Evolutionary conservation across 495 filamentous ascomycete genomes (phyloP), one percentile per base, ranked within the genome.

Genomic region (Penicillium flavigenum): DNA sequence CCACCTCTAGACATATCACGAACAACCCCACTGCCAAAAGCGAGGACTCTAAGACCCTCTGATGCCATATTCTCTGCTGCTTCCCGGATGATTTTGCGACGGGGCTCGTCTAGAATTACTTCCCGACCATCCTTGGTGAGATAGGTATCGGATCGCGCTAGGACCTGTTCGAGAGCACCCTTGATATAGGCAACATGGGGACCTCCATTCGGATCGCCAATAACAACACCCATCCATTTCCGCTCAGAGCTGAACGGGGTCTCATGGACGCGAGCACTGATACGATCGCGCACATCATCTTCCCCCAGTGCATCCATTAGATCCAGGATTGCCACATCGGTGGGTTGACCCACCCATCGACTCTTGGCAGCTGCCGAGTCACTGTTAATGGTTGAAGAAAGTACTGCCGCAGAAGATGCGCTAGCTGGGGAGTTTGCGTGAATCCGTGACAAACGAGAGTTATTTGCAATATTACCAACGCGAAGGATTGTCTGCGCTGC

Each of bases 191-290:
- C 92, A 55, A 89, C 82, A 62, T 93, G 87, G 5, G 82, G 64
- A 24, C 76, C 75, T 51, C 66, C 69, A 32, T 39, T 39, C 27
- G 53, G 26, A 4, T 76, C 79, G 31, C 86, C 86, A 60, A 96
- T 91, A 2, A 89, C 85, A 14, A 96, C 92, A 34, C 94, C 94
- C 94, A 98, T 99, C 93, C 94, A 99, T 72, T 97, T 99, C 46
- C 91, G 84, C 63, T 97, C 92, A 1, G 94, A 98, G 66, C 91
- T 96, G 67, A 99, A 99, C 0, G 94, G 92, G 2, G 89, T 91
- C 66, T 98, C 94, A 22, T 84, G 83, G 17, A 86, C 82, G 34
- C 92, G 86, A 29, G 81, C 82, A 38, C 90, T 89, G 52, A 96
- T 86, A 14, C 88, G 84, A 38, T 96, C 89, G 44, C 94, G 84